Evolutionary conservation across 2,329 filamentous ascomycete genomes (phyloP).

Genomic region (Fusarium sp.): DNA sequence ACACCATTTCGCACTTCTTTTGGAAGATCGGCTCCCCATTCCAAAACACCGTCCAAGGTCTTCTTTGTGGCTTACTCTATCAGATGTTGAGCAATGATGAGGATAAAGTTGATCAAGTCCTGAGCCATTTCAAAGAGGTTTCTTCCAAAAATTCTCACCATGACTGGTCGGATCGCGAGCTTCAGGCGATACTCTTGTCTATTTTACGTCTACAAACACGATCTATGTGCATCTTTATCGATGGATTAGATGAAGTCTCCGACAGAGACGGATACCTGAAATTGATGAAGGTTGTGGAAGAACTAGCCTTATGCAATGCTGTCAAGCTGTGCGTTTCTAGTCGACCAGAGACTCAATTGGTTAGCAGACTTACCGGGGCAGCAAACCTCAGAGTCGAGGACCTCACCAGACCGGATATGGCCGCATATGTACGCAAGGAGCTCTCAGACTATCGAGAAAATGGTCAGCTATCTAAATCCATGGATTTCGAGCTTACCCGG

Average conservation of each 20-base stretch:
- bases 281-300: no score
- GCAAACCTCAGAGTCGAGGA: not conserved
- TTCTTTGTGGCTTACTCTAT: fast-evolving
- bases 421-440: fast-evolving
- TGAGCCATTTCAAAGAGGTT: no score
- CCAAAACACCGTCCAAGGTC: not conserved
- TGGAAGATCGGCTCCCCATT: not conserved
- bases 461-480: not conserved
- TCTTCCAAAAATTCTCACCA: no score
- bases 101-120: no score
- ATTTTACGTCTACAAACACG: no score
- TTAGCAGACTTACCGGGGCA: fast-evolving
- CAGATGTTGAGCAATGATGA: not conserved
- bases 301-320: no score
- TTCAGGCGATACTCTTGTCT: no score
- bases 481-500: fast-evolving
- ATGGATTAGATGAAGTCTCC: not conserved
- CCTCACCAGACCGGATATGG: not conserved
- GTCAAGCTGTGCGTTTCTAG: not conserved
- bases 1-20: not conserved
- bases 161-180: no score
- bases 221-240: not conserved
- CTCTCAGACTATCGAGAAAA: not conserved
- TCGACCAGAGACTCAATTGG: fast-evolving
- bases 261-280: no score